Evolutionary conservation across 2,329 filamentous ascomycete genomes (phyloP).

Genomic region (Phaeosphaeria sp.): DNA sequence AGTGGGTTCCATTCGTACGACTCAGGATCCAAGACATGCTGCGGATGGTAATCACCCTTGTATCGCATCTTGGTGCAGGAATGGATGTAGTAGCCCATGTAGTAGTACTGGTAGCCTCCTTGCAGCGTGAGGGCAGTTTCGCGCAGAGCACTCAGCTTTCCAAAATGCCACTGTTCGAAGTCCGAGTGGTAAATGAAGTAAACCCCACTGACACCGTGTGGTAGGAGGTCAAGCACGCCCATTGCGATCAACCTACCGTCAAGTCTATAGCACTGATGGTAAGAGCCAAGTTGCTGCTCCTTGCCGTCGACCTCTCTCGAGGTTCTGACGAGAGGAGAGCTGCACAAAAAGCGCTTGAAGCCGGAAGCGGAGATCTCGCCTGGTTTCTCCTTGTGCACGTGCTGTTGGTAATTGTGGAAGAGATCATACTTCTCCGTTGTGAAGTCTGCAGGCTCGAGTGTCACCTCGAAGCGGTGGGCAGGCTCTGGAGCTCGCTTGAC

Average conservation of each 20-base stretch:
- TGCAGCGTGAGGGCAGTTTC: constrained; percentile 76
- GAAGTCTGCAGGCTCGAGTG: constrained; percentile 72
- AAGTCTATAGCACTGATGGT: constrained; percentile 81
- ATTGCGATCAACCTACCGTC: constrained; percentile 79
- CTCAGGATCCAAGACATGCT: constrained; percentile 75
- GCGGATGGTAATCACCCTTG: constrained; percentile 79
- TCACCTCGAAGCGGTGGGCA: constrained; percentile 72
- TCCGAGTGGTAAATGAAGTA: constrained; percentile 85
- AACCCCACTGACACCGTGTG: constrained; percentile 78
- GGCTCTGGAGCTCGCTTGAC: constrained; percentile 68
- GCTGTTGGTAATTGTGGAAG: constrained; percentile 76
- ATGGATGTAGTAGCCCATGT: constrained; percentile 85
- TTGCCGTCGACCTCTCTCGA: constrained; percentile 57
- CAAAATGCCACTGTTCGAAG: constrained; percentile 72
- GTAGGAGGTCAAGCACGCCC: constrained; percentile 78
- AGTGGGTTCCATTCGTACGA: constrained; percentile 68
- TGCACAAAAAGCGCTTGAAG: constrained; percentile 77
- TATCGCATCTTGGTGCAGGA: constrained; percentile 83
- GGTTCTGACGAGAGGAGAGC: constrained; percentile 66
- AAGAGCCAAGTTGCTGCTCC: constrained; percentile 70
- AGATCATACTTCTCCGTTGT: constrained; percentile 77
- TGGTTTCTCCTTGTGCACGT: constrained; percentile 73
- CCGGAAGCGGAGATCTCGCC: constrained; percentile 65
- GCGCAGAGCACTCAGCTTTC: constrained; percentile 76
- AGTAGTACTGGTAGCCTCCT: constrained; percentile 76